Base-by-base conservation (phyloP, 306 rosid species). In the Quercus gilva region DNA sequence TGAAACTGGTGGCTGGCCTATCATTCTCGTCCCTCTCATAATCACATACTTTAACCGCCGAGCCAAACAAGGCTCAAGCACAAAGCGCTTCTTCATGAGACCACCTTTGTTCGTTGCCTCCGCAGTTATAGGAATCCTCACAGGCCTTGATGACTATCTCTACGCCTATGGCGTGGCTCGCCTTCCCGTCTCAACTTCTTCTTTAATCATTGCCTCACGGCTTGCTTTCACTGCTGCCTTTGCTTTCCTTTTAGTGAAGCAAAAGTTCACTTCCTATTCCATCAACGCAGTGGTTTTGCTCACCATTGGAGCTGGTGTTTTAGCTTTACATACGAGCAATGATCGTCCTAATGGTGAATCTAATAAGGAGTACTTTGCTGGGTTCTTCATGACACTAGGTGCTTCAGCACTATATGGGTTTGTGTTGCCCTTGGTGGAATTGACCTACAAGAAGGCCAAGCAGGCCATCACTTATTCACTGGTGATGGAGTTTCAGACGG, bases 401-500 rank as follows among this genome's bases (percentile, higher is more conserved):
- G 94, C 99, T 2, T 86, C 99, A 1, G 89, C 79, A 2, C 55
- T 96, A 76, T 93, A 93, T 53, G 98, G 97, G 11, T 86, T 95
- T 1, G 19, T 95, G 2, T 71, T 95, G 92, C 98, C 98, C 52
- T 41, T 90, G 86, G 57, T 91, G 35, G 99, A 95, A 77, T 74
- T 90, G 82, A 83, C 80, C 45, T 95, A 95, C 31, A 79, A 71
- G 61, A 90, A 86, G 86, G 81, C 87, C 58, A 88, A 75, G 80
- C 99, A 89, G 70, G 14, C 11, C 17, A 17, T 95, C 0, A 92
- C 93, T 2, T 95, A 90, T 72, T 65, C 90, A 10, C 35, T 93
- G 26, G 94, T 95, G n/a, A 49, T 95, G 91, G 98, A 95, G 92
- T 78, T 89, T 86, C 99, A 95, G 87, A 18, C 88, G 51, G 92